Conservation (phyloP, 139 green algal genomes). For the Coelastrella sp. region DNA sequence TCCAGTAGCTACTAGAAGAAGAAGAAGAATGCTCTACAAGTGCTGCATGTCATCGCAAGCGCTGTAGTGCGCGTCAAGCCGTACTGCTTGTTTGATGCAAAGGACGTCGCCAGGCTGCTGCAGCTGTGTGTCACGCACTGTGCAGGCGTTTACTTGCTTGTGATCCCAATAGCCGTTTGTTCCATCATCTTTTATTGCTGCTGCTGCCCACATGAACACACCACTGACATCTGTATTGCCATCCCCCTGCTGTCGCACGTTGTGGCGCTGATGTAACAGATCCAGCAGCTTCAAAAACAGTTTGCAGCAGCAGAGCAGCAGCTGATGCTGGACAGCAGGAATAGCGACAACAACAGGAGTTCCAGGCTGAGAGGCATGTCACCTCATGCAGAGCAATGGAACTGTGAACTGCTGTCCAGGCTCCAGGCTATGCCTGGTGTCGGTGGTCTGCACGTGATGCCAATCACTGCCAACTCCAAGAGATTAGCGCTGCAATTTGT, state of each 20-base stretch:
- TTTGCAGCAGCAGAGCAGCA: slow-evolving; percentile 37
- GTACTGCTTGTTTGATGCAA: not conserved
- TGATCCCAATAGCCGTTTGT: too few relatives aligned
- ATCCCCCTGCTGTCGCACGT: too few relatives aligned
- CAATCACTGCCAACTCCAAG: slow-evolving; percentile 65
- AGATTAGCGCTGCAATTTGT: slow-evolving; percentile 50
- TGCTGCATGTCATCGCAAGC: too few relatives aligned
- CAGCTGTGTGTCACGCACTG: not conserved
- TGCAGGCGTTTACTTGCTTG: not conserved
- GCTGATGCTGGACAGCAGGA: not conserved
- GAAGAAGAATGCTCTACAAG: too few relatives aligned
- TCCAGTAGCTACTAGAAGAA: not conserved
- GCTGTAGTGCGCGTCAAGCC: too few relatives aligned
- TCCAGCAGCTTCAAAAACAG: slow-evolving; percentile 55
- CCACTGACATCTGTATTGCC: too few relatives aligned
- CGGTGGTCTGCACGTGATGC: slow-evolving; percentile 79
- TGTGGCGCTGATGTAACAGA: not conserved
- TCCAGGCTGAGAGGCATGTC: not conserved
- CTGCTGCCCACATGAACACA: too few relatives aligned
- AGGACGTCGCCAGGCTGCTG: not conserved
- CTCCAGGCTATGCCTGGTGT: slow-evolving; percentile 61
- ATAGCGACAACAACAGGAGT: slow-evolving; percentile 15
- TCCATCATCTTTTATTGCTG: too few relatives aligned
- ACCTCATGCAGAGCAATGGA: slow-evolving; percentile 6
- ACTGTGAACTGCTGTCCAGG: slow-evolving; percentile 38